phyloP scores from a whole-genome alignment of 306 rosid genomes.

The Cicer judaicum region DNA sequence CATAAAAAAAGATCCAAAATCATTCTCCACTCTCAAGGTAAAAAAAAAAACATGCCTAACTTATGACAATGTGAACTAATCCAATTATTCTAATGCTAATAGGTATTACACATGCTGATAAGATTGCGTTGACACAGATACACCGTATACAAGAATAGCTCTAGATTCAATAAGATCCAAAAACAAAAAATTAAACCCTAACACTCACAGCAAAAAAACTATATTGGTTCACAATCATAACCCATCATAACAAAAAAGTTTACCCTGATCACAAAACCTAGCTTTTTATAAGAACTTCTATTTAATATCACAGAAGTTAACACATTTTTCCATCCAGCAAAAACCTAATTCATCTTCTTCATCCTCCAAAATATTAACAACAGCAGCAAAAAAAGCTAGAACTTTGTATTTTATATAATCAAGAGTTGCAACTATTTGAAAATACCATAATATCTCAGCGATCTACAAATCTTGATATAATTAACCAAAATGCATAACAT shows the following conservation, averaged over 20 bases:
- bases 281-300: not conserved
- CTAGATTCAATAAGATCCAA: slow-evolving; percentile 34
- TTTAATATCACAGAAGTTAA: not conserved
- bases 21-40: not conserved
- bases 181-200: not conserved
- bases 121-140: not conserved
- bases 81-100: slow-evolving; percentile 2
- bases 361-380: not conserved
- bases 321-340: slow-evolving; percentile 29
- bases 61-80: slow-evolving; percentile 20
- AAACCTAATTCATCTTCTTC: slow-evolving; percentile 32
- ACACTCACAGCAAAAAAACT: not conserved
- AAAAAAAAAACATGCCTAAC: not conserved
- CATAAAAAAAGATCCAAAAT: slow-evolving; percentile 10
- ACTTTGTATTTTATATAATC: not conserved
- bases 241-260: not conserved
- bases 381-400: not conserved
- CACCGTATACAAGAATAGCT: not conserved
- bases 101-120: slow-evolving; percentile 15
- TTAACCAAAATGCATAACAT: slow-evolving; percentile 38
- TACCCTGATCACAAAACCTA: slow-evolving; percentile 5
- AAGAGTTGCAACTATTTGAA: slow-evolving; percentile 1
- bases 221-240: slow-evolving; percentile 9
- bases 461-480: slow-evolving; percentile 25
- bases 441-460: slow-evolving; percentile 1